Evolutionary conservation across 2,329 filamentous ascomycete species (phyloP), one percentile per base, ranked within the genome.

Genomic region (Penicillium digitatum): DNA sequence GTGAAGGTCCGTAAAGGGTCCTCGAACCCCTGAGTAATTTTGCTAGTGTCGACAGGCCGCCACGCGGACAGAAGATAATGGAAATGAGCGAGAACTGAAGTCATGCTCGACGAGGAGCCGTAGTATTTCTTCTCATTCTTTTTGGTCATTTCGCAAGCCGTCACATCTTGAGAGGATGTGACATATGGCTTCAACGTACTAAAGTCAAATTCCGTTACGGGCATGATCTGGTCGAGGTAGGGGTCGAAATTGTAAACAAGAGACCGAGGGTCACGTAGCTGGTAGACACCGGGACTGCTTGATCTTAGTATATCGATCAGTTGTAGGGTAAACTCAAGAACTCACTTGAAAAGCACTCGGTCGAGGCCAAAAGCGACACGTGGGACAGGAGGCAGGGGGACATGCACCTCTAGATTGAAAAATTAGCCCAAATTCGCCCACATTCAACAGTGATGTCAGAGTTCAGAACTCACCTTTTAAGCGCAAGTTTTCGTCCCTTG

Each of bases 61-160:
- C 90, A 97, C 7, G 81, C 77, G 0, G 93, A 97, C 10, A 99
- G 79, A 3, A 99, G 81, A 66, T 86, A 97, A 71, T 99, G 94
- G 68, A 99, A 96, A 66, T 99, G 95, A 2, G 87, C 83, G 42
- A 99, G 79, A 48, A 89, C 85, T 2, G 86, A 80, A 1, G 93
- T 96, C 91, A 96, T 96, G 74, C 93, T 97, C 1, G 94, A 99
- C 0, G 94, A 97, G 12, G 94, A 99, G 10, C 94, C 94, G 11
- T 91, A 87, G 69, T 95, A 99, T 68, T 88, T 95, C 70, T 86
- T 90, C 12, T 79, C 76, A 57, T 88, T 74, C 51, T 84, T 73
- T 47, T 79, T 78, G 2, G 90, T 89, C 39, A 94, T 82, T 1
- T 79, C 70, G n/a, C 87, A 81, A 12, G 99, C 79, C 5, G 80